Conservation (phyloP, 441 rosid genomes). For the Gossypium lobatum region DNA sequence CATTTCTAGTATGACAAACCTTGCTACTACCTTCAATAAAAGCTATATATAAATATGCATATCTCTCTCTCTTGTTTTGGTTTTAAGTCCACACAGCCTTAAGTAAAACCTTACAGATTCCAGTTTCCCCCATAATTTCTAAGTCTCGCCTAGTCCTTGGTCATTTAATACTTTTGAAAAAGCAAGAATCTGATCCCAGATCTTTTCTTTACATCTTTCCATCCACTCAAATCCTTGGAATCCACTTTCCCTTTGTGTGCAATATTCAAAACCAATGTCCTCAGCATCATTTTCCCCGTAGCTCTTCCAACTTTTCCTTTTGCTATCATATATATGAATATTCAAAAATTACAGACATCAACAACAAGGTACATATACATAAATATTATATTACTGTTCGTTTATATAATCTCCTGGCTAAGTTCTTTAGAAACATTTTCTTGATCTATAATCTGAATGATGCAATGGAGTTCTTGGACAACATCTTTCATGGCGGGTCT, state of each 20-base stretch:
- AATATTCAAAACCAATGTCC: slow-evolving; percentile 6
- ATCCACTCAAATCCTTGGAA: slow-evolving; percentile 24
- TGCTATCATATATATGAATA: slow-evolving; percentile 22
- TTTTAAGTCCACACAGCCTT: slow-evolving; percentile 11
- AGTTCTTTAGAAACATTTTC: background rate
- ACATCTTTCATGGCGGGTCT: slow-evolving; percentile 62
- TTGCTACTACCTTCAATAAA: background rate
- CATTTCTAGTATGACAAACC: slow-evolving; percentile 8
- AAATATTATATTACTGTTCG: background rate
- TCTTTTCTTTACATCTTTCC: slow-evolving; percentile 13
- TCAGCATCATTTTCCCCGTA: slow-evolving; percentile 20
- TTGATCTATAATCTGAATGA: slow-evolving; percentile 25
- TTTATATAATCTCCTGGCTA: slow-evolving; percentile 5
- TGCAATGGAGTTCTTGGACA: slow-evolving; percentile 44
- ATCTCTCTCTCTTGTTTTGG: background rate
- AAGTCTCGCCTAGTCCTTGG: slow-evolving; percentile 6
- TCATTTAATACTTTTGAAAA: slow-evolving; percentile 22
- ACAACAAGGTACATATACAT: background rate
- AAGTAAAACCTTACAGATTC: slow-evolving; percentile 21
- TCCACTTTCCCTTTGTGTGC: slow-evolving; percentile 23
- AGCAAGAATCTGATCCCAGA: slow-evolving; percentile 35
- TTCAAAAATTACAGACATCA: slow-evolving; percentile 16
- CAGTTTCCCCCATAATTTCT: background rate
- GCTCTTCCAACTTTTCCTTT: slow-evolving; percentile 5
- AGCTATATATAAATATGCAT: background rate